Evolutionary conservation across 495 filamentous ascomycete species (phyloP), one percentile per base, ranked within the genome.

Genomic region (Aspergillus baeticus): DNA sequence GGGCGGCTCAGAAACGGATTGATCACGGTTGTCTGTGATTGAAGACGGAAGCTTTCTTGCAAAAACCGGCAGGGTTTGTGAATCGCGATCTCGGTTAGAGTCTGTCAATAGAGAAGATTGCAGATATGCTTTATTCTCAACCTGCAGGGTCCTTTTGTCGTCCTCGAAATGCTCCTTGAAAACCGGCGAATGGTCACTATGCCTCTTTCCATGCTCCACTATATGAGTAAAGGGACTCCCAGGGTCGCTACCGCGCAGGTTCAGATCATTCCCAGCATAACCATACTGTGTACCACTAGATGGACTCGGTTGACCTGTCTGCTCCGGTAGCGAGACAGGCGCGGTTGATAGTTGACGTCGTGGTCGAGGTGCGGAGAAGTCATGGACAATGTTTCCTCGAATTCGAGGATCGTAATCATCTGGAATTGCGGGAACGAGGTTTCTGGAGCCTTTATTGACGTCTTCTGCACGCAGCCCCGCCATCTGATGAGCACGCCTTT

Each of bases 331-430:
- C 43, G 53, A 61, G 14, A 56, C 58, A 44, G 55, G 75, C 54
- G 67, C 71, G 54, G 61, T 72, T 11, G 78, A 81, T 23, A 82
- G 56, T 54, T 80, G 75, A 42, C 82, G 76, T 46, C 80, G 82
- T n/a, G 82, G 79, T 34, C 90, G 77, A 10, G 92, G 92, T 1
- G 87, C 90, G 61, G 89, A 93, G 59, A 97, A 97, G 68, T 97
- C 92, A 70, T 97, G 92, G 7, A 97, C 83, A 31, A 85, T 81
- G 10, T 86, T 93, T 23, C 92, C 92, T 38, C 83, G 82, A 61
- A 97, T 97, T 38, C 91, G 73, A 15, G 90, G 90, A 63, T 96
- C 92, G 61, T 91, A 93, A 55, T 88, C 81, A 53, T 86, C 86
- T 8, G 84, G 84, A 23, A 88, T 81, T 4, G 79, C 72, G 5